Evolutionary conservation across 2,329 filamentous ascomycete species (phyloP), one percentile per base, ranked within the genome.

Genomic region (Aspergillus sp.): DNA sequence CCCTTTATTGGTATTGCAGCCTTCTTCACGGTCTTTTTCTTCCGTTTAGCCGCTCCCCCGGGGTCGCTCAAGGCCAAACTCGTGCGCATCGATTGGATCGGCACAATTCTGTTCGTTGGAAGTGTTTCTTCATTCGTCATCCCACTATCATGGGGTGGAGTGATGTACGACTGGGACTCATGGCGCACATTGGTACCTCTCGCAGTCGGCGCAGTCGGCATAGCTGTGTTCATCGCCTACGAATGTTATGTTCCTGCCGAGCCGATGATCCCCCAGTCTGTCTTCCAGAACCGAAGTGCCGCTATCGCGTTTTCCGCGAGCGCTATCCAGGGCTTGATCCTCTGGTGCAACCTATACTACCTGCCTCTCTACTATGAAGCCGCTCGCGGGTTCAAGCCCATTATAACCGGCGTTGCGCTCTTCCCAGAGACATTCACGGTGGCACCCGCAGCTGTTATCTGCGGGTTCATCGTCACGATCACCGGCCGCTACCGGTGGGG

Each of bases 111-210:
- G 3, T 88, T 89, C 62, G 75, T 86, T n/a, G 78, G 73, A 10
- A 80, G 80, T 14, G 75, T 78, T 14, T 83, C 82, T 0, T 79
- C 78, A 19, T 81, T 87, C 60, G 67, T 87, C 36, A 82, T 87
- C 40, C 81, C 82, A 0, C 64, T 87, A 4, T 84, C 83, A 2
- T 85, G 83, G 76, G 86, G 84, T 9, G 85, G 84, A 33, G 76
- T 87, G 11, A 81, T 85, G 70, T 88, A 86, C 62, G 61, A 77
- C 0, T 89, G 86, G 86, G 65, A 71, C 44, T 83, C 78, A 3
- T 87, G 81, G 77, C 76, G 77, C 1, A 85, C 83, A 0, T 70
- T 89, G 2, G 76, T 85, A 1, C 86, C 85, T 0, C 68, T 89
- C 10, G 65, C 83, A 3, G 32, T 87, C 7, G 84, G 85, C 1